Evolutionary conservation across 768 basidiomycete species (phyloP).

Genomic region (Leccinum uliginosum): DNA sequence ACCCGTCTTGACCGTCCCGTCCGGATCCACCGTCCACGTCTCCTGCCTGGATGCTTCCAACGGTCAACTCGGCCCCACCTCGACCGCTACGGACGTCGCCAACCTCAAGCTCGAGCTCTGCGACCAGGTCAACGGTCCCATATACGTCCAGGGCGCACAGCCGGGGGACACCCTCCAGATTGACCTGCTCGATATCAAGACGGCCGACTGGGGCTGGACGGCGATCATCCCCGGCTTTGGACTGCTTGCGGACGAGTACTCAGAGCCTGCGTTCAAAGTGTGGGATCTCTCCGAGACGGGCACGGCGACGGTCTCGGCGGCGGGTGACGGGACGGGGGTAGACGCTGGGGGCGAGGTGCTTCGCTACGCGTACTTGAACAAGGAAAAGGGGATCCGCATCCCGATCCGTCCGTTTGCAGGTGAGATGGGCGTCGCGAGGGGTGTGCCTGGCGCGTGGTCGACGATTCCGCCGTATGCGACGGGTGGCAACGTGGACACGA

Average conservation of each 20-base stretch:
- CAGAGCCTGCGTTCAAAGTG: conserved; percentile 48
- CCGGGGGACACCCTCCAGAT: conserved; percentile 59
- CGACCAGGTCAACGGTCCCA: conserved; percentile 59
- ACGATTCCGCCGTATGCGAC: conserved; percentile 62
- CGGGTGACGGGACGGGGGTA: too few relatives aligned
- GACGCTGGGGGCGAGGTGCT: conserved; percentile 11
- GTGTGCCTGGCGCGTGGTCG: conserved; percentile 46
- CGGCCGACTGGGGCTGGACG: conserved; percentile 63
- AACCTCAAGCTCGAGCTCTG: conserved; percentile 44
- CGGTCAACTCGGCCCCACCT: conserved; percentile 48
- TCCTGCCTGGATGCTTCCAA: conserved; percentile 64
- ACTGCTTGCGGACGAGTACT: conserved; percentile 51
- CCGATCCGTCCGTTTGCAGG: conserved; percentile 57
- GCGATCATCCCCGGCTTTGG: conserved; percentile 58
- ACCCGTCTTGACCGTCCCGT: conserved; percentile 45
- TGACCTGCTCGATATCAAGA: conserved; percentile 49
- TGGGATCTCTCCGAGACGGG: conserved; percentile 40
- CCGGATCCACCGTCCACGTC: conserved; percentile 52
- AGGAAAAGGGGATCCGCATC: conserved; percentile 43
- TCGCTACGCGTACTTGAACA: conserved; percentile 47
- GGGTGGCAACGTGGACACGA: conserved; percentile 61
- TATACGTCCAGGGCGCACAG: conserved; percentile 46
- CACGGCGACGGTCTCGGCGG: too few relatives aligned
- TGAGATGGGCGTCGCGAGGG: conserved; percentile 60
- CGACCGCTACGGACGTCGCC: conserved; percentile 34